Evolutionary conservation across 345 rosid species (phyloP), one percentile per base, ranked within the genome.

Genomic region (Hibiscus mutabilis): DNA sequence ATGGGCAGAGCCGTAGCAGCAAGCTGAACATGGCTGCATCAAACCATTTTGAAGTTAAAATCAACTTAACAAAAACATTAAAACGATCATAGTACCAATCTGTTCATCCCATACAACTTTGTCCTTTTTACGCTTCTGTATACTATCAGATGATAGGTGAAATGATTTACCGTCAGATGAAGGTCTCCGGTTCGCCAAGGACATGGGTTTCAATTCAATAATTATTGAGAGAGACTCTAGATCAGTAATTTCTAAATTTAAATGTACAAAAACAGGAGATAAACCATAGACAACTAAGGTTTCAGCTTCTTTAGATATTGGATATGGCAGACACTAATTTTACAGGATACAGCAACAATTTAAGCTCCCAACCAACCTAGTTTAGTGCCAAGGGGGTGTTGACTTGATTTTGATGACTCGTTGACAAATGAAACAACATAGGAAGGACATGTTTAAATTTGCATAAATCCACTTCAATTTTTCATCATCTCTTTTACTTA

Each of bases 11-110:
- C n/a, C n/a, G n/a, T n/a, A n/a, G n/a, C n/a, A n/a, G n/a, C n/a
- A n/a, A n/a, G n/a, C n/a, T n/a, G n/a, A n/a, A n/a, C n/a, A n/a
- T n/a, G n/a, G n/a, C n/a, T n/a, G n/a, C n/a, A n/a, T n/a, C n/a
- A n/a, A n/a, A n/a, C n/a, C n/a, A n/a, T n/a, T n/a, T n/a, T n/a
- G n/a, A n/a, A n/a, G n/a, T n/a, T n/a, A n/a, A n/a, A n/a, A n/a
- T n/a, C n/a, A n/a, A n/a, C n/a, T n/a, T n/a, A n/a, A n/a, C n/a
- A n/a, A n/a, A n/a, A n/a, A n/a, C 95, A 76, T 90, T 87, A 65
- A 90, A 97, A 73, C 95, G 96, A 76, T 94, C 97, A 68, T 88
- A 94, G 85, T 59, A 60, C 81, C 81, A 27, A 97, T 94, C 85
- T 86, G 95, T 70, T 90, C 93, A 66, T 94, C 97, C 84, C 89